phyloP scores from a whole-genome alignment of 208 protist genomes.

The Trypanosoma scelopori region DNA sequence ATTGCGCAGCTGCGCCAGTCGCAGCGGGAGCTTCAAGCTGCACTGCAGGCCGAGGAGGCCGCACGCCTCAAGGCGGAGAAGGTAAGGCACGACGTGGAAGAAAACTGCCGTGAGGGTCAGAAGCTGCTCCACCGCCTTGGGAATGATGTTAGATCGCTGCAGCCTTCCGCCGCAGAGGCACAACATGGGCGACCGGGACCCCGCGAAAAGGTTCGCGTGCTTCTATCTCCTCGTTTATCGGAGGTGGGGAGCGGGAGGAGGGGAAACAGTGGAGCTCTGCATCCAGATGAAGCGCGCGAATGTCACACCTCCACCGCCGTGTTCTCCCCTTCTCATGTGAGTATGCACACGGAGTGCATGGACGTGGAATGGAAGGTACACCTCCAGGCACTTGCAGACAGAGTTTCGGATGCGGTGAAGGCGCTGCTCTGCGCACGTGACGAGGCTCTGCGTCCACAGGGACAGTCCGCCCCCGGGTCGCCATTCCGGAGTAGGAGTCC shows the following conservation, averaged over 20 bases:
- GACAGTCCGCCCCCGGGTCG: not conserved
- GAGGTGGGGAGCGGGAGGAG: too few species aligned
- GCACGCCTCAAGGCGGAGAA: not conserved
- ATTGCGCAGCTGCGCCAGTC: too few species aligned
- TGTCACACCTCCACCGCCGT: too few species aligned
- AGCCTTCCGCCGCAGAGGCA: too few species aligned
- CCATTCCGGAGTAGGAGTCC: not conserved
- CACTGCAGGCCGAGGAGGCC: not conserved
- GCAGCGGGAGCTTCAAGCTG: not conserved
- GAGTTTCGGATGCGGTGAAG: slow-evolving; percentile 1
- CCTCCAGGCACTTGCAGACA: not conserved
- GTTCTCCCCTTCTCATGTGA: not conserved
- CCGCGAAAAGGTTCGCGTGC: too few species aligned
- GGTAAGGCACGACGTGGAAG: not conserved
- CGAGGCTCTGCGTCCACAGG: not conserved
- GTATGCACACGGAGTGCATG: not conserved
- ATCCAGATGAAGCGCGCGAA: too few species aligned
- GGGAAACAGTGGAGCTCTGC: too few species aligned
- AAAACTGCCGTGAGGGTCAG: not conserved
- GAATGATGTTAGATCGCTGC: not conserved
- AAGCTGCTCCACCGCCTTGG: not conserved
- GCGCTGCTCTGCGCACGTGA: slow-evolving; percentile 17
- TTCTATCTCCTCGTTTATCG: too few species aligned
- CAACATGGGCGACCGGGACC: too few species aligned
- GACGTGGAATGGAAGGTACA: not conserved